Evolutionary conservation across 345 rosid species (phyloP).

Genomic region (Psidium guajava): DNA sequence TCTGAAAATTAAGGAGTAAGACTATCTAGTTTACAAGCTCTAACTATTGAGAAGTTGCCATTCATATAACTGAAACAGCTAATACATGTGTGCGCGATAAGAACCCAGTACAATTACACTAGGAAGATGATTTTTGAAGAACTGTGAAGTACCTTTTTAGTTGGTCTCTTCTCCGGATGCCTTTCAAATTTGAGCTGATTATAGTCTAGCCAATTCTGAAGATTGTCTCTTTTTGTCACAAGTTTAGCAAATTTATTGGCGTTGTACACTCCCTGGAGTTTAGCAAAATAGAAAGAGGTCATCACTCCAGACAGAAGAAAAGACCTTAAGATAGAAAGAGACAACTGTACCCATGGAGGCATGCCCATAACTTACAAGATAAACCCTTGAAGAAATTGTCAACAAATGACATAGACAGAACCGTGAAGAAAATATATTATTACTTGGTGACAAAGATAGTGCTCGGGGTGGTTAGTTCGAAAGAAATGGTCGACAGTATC

Average conservation of each 20-base stretch:
- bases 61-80: neutral
- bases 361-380: neutral
- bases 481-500: constrained; percentile 75
- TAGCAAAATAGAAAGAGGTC: neutral
- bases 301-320: neutral
- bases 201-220: constrained; percentile 85
- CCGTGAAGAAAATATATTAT: neutral
- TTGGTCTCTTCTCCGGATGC: constrained; percentile 67
- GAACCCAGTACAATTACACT: neutral
- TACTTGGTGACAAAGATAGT: constrained; percentile 91
- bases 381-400: neutral
- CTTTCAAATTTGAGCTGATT: constrained; percentile 76
- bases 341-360: neutral
- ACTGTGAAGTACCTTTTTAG: constrained; percentile 38
- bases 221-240: constrained; percentile 62
- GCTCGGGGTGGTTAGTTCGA: constrained; percentile 70
- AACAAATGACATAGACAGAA: neutral
- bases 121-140: neutral
- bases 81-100: neutral
- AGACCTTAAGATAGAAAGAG: neutral
- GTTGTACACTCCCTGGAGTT: constrained; percentile 68
- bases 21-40: constrained; percentile 1
- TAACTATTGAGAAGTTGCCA: neutral
- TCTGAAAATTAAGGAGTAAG: constrained; percentile 29
- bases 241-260: constrained; percentile 69